Percentiles rank a stretch among this genome's conserved stretches.
Conservation (phyloP, 441 rosid species). For the Populus hybrid region DNA sequence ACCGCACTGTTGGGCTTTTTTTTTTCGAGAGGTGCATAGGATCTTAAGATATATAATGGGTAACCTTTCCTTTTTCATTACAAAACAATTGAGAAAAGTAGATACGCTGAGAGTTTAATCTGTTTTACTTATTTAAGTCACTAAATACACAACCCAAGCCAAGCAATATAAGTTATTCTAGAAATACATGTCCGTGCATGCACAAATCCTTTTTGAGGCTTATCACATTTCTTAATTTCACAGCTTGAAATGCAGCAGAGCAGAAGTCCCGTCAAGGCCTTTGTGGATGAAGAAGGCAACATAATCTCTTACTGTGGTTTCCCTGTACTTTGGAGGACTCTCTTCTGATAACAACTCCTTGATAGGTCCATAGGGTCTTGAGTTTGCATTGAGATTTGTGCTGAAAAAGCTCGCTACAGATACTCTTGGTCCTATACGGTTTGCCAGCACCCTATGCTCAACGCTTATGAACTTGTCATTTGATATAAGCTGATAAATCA, state of each 20-base stretch:
- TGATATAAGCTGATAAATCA: conserved; percentile 35
- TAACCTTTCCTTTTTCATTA: neutral
- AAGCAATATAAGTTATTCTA: neutral
- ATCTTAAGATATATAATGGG: neutral
- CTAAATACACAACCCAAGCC: neutral
- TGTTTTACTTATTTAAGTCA: neutral
- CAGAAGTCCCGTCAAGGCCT: conserved; percentile 48
- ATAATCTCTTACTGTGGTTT: conserved; percentile 35
- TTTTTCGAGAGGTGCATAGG: neutral
- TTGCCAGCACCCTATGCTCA: conserved; percentile 53
- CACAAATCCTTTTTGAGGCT: neutral
- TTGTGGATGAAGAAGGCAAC: conserved; percentile 23
- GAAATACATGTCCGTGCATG: neutral
- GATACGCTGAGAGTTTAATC: neutral
- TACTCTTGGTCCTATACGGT: conserved; percentile 41
- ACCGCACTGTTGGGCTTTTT: no score
- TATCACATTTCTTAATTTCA: conserved; percentile 12
- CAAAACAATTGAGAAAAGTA: neutral
- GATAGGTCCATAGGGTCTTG: conserved; percentile 52
- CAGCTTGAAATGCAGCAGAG: conserved; percentile 41
- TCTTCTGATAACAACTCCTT: conserved; percentile 55
- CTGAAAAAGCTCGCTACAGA: conserved; percentile 57
- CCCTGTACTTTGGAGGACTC: conserved; percentile 49
- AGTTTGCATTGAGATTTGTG: conserved; percentile 15
- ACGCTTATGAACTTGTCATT: conserved; percentile 53